Base-by-base conservation (phyloP, 2,329 filamentous ascomycete species). In the Cyphellophora attinorum region DNA sequence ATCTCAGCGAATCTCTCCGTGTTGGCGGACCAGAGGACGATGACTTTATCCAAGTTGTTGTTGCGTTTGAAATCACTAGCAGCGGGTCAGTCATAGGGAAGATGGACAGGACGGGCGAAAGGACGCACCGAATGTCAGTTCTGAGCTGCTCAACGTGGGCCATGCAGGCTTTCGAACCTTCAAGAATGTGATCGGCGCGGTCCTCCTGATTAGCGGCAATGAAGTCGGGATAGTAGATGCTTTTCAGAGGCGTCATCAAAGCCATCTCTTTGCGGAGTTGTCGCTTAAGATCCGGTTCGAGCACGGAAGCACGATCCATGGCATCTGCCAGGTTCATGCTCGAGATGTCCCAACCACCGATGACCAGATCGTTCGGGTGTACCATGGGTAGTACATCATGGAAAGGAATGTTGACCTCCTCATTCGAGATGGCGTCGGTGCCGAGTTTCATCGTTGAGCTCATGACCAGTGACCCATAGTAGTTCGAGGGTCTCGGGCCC, bases 211-310 rank as follows among this genome's bases (percentile, higher is more conserved):
- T 98, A 58, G 91, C 84, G 48, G 91, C 91, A 56, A 98, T 98
- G 70, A 98, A 98, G 64, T 96, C 91, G 2, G 91, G 91, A 62
- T 98, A 98, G 75, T 98, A 98, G 65, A 96, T 82, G 62, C 83
- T 89, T 15, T 86, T 89, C 45, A 96, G 75, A 18, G 91, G 91
- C 51, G 80, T 79, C 78, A 96, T 83, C 51, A 70, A 68, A 42
- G 78, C 68, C 86, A 96, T 89, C 67, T 96, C 85, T 73, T 96
- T 94, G 64, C 78, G 80, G 51, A 98, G 82, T 53, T 83, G 74
- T 37, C 70, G 67, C 74, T 98, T 98, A 54, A 98, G 73, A 18
- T 84, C 80, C n/a, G 91, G 91, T 67, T 96, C 89, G 35, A 98
- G 78, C 35, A 98, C 91, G 58, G 81, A 78, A 48, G 91, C 89